A percentile compares a stretch with the other conserved stretches of the same genome.
phyloP scores from a whole-genome alignment of 2,329 filamentous ascomycete genomes.

The Fusarium stilboides region DNA sequence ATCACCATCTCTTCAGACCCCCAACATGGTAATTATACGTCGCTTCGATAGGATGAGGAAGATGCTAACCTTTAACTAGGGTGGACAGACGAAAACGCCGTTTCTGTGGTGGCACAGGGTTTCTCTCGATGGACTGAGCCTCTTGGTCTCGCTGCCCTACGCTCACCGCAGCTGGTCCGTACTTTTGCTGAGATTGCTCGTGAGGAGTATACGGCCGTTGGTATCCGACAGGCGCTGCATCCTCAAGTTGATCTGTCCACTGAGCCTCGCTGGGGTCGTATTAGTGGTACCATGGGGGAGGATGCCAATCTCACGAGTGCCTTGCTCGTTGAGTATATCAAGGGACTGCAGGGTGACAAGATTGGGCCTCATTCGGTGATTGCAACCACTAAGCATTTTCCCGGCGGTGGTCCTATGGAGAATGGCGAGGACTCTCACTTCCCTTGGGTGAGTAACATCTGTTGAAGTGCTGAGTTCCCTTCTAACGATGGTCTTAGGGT shows the following conservation, averaged over 20 bases:
- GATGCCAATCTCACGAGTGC: slow-evolving; percentile 60
- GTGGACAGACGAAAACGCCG: slow-evolving; percentile 57
- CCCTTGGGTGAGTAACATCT: slow-evolving; percentile 46
- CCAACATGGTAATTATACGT: slow-evolving; percentile 52
- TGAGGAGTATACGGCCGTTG: slow-evolving; percentile 61
- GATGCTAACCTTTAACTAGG: no score
- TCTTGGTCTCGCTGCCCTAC: slow-evolving; percentile 64
- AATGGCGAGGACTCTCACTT: slow-evolving; percentile 69
- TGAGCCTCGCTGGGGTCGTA: slow-evolving; percentile 66
- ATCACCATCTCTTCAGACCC: slow-evolving; percentile 65
- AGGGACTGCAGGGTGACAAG: slow-evolving; percentile 62
- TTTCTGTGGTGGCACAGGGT: slow-evolving; percentile 51
- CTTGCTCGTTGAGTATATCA: slow-evolving; percentile 61
- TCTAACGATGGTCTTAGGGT: slow-evolving; percentile 53
- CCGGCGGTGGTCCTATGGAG: slow-evolving; percentile 64
- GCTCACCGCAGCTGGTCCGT: slow-evolving; percentile 60
- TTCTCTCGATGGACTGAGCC: slow-evolving; percentile 68
- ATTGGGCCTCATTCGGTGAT: slow-evolving; percentile 62
- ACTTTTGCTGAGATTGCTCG: slow-evolving; percentile 65
- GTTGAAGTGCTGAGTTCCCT: slow-evolving; percentile 40
- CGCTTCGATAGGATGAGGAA: no score
- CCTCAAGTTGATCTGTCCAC: slow-evolving; percentile 67
- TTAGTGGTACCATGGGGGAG: slow-evolving; percentile 63
- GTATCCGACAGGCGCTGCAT: slow-evolving; percentile 63
- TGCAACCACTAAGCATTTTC: slow-evolving; percentile 69